phyloP scores from a whole-genome alignment of 352 stramenopile genomes.

The Globisporangium mamillatum region DNA sequence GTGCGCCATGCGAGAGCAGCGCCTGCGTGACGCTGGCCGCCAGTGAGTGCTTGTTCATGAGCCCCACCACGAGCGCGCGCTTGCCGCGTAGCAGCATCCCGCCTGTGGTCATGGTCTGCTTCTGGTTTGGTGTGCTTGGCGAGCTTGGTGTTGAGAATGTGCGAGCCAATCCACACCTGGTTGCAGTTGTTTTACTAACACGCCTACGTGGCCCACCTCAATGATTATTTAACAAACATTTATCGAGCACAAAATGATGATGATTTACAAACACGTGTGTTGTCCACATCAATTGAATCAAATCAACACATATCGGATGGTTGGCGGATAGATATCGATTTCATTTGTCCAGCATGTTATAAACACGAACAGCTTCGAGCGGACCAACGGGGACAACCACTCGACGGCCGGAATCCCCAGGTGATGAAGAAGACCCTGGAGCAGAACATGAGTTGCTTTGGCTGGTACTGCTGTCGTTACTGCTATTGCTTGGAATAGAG shows the following conservation, averaged over 20 bases:
- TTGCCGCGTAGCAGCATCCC: slow-evolving; percentile 49
- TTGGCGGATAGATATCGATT: not conserved
- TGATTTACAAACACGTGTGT: not conserved
- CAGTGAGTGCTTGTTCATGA: slow-evolving; percentile 90
- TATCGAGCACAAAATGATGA: not conserved
- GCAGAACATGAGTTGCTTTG: not conserved
- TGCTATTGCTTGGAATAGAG: not conserved
- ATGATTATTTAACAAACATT: not conserved
- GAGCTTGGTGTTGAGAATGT: not conserved
- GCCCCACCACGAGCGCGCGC: slow-evolving; percentile 80
- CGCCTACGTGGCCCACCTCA: not conserved
- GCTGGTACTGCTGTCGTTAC: not conserved
- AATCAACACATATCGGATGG: not conserved
- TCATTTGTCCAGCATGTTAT: slow-evolving; percentile 18
- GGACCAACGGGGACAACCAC: slow-evolving; percentile 20
- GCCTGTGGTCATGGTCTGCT: not conserved
- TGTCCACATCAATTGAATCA: not conserved
- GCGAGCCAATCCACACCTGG: not conserved
- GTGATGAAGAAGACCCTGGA: not conserved
- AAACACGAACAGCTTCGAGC: slow-evolving; percentile 25
- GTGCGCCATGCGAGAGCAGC: slow-evolving; percentile 61
- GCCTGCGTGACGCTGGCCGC: slow-evolving; percentile 68
- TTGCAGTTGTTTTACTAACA: not conserved
- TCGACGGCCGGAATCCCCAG: slow-evolving; percentile 3
- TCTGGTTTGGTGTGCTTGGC: not conserved